phyloP scores from a whole-genome alignment of 257 asterid species.

The Coffea canephora region DNA sequence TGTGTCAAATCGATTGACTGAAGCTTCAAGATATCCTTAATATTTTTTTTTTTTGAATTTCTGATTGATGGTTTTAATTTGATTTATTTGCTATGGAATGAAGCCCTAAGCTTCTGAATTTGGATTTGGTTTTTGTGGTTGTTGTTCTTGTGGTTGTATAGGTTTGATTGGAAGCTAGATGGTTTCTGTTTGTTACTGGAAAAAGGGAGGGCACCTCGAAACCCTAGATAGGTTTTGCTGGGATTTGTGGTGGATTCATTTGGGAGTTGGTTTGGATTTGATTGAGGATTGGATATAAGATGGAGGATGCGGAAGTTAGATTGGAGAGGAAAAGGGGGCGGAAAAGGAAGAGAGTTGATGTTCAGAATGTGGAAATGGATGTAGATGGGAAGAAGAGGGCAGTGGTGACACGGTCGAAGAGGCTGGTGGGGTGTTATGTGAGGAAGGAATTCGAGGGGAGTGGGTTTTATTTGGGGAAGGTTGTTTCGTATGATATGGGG shows the following conservation, averaged over 20 bases:
- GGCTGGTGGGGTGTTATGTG: constrained; percentile 61
- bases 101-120: constrained; percentile 10
- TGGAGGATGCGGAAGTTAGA: constrained; percentile 43
- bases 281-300: constrained; percentile 24
- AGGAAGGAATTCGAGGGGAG: constrained; percentile 62
- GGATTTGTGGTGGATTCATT: constrained; percentile 24
- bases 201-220: background rate
- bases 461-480: constrained; percentile 63
- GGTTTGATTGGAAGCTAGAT: constrained; percentile 13
- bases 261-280: constrained; percentile 19
- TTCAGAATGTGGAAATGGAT: constrained; percentile 37
- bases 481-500: constrained; percentile 50
- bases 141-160: background rate
- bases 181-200: constrained; percentile 9
- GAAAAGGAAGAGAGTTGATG: constrained; percentile 60
- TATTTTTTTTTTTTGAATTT: background rate
- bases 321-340: constrained; percentile 54
- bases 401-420: constrained; percentile 41
- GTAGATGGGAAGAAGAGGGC: constrained; percentile 44
- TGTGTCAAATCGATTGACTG: background rate
- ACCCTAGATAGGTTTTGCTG: background rate
- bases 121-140: background rate
- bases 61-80: background rate
- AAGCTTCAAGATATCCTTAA: background rate
- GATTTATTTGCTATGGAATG: background rate